Evolutionary conservation across 805 yeast species (phyloP), one percentile per base, ranked within the genome.

Genomic region (Cyberlindnera suaveolens): DNA sequence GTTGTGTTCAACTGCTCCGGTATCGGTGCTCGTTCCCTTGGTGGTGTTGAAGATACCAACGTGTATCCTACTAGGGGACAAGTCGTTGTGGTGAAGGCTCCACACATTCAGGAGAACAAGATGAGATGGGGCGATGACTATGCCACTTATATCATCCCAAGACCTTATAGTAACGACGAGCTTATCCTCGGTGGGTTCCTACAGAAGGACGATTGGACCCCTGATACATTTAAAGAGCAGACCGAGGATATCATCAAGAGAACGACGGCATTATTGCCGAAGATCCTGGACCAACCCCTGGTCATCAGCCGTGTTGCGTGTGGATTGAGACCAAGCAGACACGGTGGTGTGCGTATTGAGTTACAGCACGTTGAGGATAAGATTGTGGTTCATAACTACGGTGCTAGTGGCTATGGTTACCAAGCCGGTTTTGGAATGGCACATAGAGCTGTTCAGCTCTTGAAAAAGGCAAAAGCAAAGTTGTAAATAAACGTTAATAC

Each of bases 21-120:
- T 7, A 66, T 82, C 17, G 85, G 89, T 10, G 85, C 93, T 2
- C 67, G 67, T 38, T 57, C 61, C 3, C 63, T 86, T 6, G 79
- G 79, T 7, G 93, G 90, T 11, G 86, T 82, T 15, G 63, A 66
- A 17, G 95, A 86, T 55, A 47, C 64, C 8, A 63, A 65, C 1
- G 74, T 82, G 16, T 82, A 79, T 51, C 91, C 95, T 7, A 77
- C 85, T 1, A 68, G 95, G 45, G 95, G 95, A 5, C 95, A 85
- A 56, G 88, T 85, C 20, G 82, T 84, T 16, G 80, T 84, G 9
- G 70, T 85, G 18, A 73, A 70, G 47, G 87, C 88, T 0, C 88
- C 89, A 3, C 84, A 82, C 52, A 67, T 84, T 46, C 65, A 65
- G 30, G 78, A 77, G 52, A 84, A 82, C 58, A 63, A 62, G 47